A percentile compares a stretch with the other conserved stretches of the same genome.
Evolutionary conservation across 306 rosid genomes (phyloP).

Genomic region (Begonia loranthoides): DNA sequence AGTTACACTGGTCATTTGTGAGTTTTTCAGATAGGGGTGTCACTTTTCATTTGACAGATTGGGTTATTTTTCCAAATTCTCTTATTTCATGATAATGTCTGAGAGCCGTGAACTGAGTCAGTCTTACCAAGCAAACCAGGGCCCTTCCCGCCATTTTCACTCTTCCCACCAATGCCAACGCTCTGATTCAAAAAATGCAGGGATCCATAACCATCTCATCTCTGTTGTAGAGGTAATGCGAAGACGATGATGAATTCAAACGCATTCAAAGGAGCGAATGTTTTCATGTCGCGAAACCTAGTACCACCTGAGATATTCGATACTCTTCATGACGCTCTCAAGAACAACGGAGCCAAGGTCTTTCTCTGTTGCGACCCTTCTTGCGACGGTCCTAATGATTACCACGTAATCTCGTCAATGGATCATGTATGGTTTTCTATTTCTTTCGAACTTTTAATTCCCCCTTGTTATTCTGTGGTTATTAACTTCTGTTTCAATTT

Average conservation of each 20-base stretch:
- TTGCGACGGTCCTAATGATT: slow-evolving; percentile 62
- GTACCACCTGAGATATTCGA: slow-evolving; percentile 88
- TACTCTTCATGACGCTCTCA: slow-evolving; percentile 72
- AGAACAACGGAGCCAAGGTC: slow-evolving; percentile 61
- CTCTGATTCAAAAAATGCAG: neutral
- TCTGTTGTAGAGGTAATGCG: neutral
- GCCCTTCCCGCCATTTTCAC: neutral
- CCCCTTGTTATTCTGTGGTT: neutral
- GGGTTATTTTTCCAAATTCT: no score
- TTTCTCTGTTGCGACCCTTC: slow-evolving; percentile 81
- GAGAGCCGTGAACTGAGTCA: no score
- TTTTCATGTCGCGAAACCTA: slow-evolving; percentile 82
- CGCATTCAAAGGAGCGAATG: slow-evolving; percentile 57
- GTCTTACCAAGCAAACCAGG: no score
- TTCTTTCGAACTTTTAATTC: neutral
- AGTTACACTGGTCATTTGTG: no score
- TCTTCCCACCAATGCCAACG: neutral
- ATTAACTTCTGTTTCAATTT: neutral
- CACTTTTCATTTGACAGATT: no score
- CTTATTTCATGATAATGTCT: no score
- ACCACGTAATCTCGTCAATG: slow-evolving; percentile 57
- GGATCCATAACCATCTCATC: neutral
- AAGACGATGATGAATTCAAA: slow-evolving; percentile 43
- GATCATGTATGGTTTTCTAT: slow-evolving; percentile 38
- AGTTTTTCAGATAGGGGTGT: no score